A percentile compares a stretch with the other conserved stretches of the same genome.
These are phyloP conservation scores for Nectriaceae sp. DNA, from an alignment of 2,329 filamentous ascomycete genomes.

Conservation along the genomic window DNA sequence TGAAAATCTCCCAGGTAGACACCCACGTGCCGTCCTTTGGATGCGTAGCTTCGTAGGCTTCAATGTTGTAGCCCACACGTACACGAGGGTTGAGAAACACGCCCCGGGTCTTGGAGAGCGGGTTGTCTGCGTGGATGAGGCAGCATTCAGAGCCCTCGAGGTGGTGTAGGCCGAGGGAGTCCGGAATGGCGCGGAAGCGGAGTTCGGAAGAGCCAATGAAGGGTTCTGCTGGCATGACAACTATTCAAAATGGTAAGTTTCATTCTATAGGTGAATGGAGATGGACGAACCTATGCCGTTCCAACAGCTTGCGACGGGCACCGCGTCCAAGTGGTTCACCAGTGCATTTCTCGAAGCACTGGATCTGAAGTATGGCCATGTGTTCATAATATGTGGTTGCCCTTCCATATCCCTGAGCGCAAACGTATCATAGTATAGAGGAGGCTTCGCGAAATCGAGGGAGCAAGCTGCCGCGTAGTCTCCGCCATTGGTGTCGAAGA, in stretches of 20 bases:
- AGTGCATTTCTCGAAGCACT: constrained; percentile 54
- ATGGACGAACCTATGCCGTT: constrained; percentile 42
- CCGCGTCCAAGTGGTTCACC: constrained; percentile 47
- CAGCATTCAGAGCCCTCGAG: constrained; percentile 81
- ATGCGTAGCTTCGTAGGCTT: constrained; percentile 54
- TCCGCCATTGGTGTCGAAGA: constrained; percentile 59
- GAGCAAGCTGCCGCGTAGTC: constrained; percentile 64
- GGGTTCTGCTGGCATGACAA: constrained; percentile 54
- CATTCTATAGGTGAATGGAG: neutral
- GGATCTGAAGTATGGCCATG: constrained; percentile 62
- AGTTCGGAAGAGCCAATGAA: constrained; percentile 52
- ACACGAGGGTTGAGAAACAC: constrained; percentile 72
- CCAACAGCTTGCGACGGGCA: constrained; percentile 48
- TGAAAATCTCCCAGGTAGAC: constrained; percentile 47
- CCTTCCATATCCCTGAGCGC: constrained; percentile 58
- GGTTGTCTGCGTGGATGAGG: constrained; percentile 73
- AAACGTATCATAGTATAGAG: constrained; percentile 63
- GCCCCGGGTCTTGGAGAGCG: constrained; percentile 51
- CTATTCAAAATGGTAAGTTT: constrained; percentile 23
- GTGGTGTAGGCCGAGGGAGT: constrained; percentile 61
- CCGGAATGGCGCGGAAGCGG: constrained; percentile 64
- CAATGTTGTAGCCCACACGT: constrained; percentile 62
- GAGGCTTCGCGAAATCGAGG: constrained; percentile 57
- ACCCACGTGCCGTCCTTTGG: constrained; percentile 44
- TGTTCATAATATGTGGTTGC: constrained; percentile 51